Evolutionary conservation across 306 rosid species (phyloP), one percentile per base, ranked within the genome.

Genomic region (Dryas drummondii): DNA sequence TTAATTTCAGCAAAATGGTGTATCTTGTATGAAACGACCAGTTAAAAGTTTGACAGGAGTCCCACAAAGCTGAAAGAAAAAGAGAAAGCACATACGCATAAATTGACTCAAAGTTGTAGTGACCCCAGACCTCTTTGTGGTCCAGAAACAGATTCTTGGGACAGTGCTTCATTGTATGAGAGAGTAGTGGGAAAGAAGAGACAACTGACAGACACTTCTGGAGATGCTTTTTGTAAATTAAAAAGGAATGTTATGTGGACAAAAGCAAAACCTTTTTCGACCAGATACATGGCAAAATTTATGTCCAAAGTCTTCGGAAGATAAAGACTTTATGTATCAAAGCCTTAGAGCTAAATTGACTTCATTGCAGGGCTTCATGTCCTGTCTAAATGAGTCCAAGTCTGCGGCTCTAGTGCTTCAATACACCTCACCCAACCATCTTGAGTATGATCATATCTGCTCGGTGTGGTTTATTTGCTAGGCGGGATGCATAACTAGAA

Each of bases 351-450:
- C 40, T n/a, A 22, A 66, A 55, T 62, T 67, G 46, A 49, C 16
- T 72, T 66, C n/a, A 26, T 32, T 5, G 4, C 15, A 47, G 40
- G 16, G 59, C 26, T 51, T 14, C 47, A 64, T 32, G 11, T 9
- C 10, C 45, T 27, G 68, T 53, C 10, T 22, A 41, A 57, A 56
- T 19, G 41, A 59, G 50, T 17, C 8, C 27, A 54, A 55, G 4
- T 60, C 76, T 69, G 12, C 32, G 73, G 44, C 50, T 63, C 76
- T 47, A 61, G 9, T 69, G 47, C 16, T 10, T 37, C 68, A 19
- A 51, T 48, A 68, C 54, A 19, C 47, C 68, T 75, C 45, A n/a
- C 54, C 79, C 79, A 53, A 47, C 47, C 42, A 63, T 9, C 61
- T 5, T 32, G 22, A 49, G 44, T 68, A 27, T 13, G 37, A 45